phyloP scores from a whole-genome alignment of 148 eudicot species.

The Limonium bicolor region DNA sequence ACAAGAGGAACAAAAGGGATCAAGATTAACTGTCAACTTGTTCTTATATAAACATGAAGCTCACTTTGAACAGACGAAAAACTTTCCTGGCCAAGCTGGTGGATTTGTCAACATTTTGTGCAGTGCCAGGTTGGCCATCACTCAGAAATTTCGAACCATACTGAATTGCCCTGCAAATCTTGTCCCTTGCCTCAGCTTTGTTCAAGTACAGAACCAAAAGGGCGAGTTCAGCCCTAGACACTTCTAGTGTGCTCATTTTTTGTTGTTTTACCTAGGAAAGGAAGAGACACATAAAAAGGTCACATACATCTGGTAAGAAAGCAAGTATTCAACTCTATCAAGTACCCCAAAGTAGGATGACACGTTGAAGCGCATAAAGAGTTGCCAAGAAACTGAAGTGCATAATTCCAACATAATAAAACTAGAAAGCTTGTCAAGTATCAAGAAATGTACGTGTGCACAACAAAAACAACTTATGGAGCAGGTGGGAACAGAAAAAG shows the following conservation, averaged over 20 bases:
- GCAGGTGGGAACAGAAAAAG: background rate
- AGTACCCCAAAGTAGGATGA: no score
- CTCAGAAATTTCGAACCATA: constrained; percentile 94
- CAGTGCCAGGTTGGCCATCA: constrained; percentile 90
- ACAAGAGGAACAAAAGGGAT: background rate
- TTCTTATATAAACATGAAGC: background rate
- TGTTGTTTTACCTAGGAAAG: constrained; percentile 7
- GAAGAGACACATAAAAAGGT: background rate
- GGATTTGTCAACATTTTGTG: constrained; percentile 84
- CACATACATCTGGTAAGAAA: background rate
- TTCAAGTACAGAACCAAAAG: constrained; percentile 67
- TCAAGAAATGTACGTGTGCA: no score
- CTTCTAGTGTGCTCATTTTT: constrained; percentile 61
- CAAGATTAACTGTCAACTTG: background rate
- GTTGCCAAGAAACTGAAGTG: no score
- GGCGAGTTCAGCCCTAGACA: constrained; percentile 72
- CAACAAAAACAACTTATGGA: no score
- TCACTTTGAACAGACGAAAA: constrained; percentile 92
- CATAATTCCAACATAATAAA: no score
- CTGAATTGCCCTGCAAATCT: constrained; percentile 97
- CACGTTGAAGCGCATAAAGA: no score
- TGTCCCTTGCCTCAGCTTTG: constrained; percentile 98
- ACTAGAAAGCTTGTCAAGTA: no score
- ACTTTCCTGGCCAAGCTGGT: constrained; percentile 95
- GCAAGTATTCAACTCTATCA: no score